Evolutionary conservation across 2,329 filamentous ascomycete species (phyloP).

Genomic region (Penicillium sp.): DNA sequence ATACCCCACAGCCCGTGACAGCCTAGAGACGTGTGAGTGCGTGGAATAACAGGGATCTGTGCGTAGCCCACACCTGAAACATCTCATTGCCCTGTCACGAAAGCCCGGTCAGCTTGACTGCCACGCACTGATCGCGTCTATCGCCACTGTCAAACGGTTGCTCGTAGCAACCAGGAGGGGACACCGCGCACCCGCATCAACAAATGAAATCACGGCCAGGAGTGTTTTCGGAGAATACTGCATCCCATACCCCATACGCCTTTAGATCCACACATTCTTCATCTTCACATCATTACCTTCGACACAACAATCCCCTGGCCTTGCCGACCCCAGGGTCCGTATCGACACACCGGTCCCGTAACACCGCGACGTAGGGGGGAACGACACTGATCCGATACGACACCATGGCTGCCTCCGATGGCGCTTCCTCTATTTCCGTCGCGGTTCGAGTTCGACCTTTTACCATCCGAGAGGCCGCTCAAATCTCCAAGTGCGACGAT

Average conservation of each 20-base stretch:
- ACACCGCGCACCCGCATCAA: constrained; percentile 28
- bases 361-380: constrained; percentile 19
- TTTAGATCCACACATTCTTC: constrained; percentile 33
- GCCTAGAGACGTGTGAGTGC: constrained; percentile 1
- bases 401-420: constrained; percentile 44
- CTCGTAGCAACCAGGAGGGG: constrained; percentile 33
- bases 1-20: constrained; percentile 1
- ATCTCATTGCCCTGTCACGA: background rate
- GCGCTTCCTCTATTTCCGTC: constrained; percentile 52
- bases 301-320: constrained; percentile 20
- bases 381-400: constrained; percentile 8
- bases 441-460: constrained; percentile 64
- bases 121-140: constrained; percentile 12
- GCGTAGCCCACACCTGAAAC: constrained; percentile 7
- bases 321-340: constrained; percentile 19
- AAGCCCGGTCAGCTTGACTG: background rate
- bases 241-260: constrained; percentile 24
- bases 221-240: constrained; percentile 28
- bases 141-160: constrained; percentile 27
- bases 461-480: constrained; percentile 88
- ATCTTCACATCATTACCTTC: constrained; percentile 16
- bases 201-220: constrained; percentile 27
- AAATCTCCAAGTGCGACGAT: constrained; percentile 75
- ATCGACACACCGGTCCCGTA: constrained; percentile 23
- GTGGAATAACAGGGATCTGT: background rate